Base-by-base conservation (phyloP, 352 stramenopile species). In the Phytophthora foliorum region DNA sequence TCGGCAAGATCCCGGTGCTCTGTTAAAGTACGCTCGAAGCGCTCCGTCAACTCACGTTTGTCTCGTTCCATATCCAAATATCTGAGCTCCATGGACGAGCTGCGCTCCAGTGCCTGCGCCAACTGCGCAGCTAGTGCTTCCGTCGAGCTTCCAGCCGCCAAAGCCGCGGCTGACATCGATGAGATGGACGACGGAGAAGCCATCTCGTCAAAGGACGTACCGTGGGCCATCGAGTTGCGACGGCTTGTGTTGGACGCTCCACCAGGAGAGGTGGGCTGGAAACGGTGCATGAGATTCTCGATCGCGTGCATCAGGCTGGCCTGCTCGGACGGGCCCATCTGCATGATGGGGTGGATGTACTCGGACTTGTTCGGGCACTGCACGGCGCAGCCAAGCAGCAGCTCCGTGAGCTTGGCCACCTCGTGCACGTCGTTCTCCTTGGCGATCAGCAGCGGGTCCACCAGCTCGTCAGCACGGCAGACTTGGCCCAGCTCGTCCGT, bases 261-360 rank as follows among this genome's bases (percentile, higher is more conserved):
- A 14, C 70, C 58, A 1, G 86, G 86, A 48, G 86, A 94, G 9
- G 72, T 61, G 24, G 86, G 59, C 36, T 92, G 84, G 66, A 92
- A 91, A 42, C 86, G 86, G 41, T 85, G 84, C 86, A 94, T 93
- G 52, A 95, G 76, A 42, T 87, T 88, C 62, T 95, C 88, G 53
- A 95, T 94, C 29, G 88, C 75, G 70, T 90, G 84, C 88, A 95
- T 95, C 56, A 95, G 77, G 57, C 84, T 92, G 27, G 83, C 83
- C 62, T 96, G 88, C 69, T 89, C 86, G 3, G 80, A 86, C 31
- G 84, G 69, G 22, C 88, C 81, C 82, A 96, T 91, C 62, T 88
- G 74, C 81, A 96, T 87, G 71, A 96, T 96, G 55, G 82, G 77
- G 63, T 92, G 82, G 63, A 96, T 93, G 69, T 94, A 96, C 58